A percentile compares a stretch with the other conserved stretches of the same genome.
Conservation (phyloP, 2,329 filamentous ascomycete species). For the Sordariomycetes sp. region DNA sequence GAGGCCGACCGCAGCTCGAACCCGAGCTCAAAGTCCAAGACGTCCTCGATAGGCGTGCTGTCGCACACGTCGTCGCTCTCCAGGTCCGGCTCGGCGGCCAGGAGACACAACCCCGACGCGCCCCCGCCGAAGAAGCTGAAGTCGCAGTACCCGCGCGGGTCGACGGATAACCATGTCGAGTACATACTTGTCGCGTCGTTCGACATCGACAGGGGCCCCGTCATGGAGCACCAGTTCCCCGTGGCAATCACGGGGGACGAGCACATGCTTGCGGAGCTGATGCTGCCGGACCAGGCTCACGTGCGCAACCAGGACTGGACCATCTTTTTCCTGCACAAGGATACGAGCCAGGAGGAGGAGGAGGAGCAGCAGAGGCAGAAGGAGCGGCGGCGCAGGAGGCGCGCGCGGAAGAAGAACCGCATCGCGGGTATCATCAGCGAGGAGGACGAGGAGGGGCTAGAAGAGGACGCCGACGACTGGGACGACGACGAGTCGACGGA, state of each 20-base stretch:
- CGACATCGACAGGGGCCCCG: conserved; percentile 86
- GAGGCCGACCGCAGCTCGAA: conserved; percentile 29
- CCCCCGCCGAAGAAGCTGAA: conserved; percentile 44
- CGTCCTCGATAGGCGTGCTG: conserved; percentile 41
- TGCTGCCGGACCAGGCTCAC: conserved; percentile 95
- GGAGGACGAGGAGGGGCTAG: conserved; percentile 25
- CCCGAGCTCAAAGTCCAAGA: conserved; percentile 46
- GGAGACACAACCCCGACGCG: conserved; percentile 34
- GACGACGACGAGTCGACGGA: conserved; percentile 40
- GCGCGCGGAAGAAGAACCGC: conserved; percentile 37
- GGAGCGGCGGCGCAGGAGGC: conserved; percentile 34
- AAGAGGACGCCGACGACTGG: conserved; percentile 32
- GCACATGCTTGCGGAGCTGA: conserved; percentile 94
- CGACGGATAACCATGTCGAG: conserved; percentile 86
- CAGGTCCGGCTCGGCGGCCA: conserved; percentile 39
- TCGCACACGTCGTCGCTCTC: conserved; percentile 52
- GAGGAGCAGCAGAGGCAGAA: conserved; percentile 53
- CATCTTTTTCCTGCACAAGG: conserved; percentile 97
- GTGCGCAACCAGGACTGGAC: conserved; percentile 96
- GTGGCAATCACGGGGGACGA: conserved; percentile 92
- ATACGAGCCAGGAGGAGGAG: conserved; percentile 72
- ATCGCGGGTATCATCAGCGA: conserved; percentile 33
- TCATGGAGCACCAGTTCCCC: conserved; percentile 98
- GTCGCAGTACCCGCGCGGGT: conserved; percentile 64
- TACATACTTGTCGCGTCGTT: conserved; percentile 97